These are phyloP conservation scores for Xylariaceae sp. DNA, from an alignment of 2,329 filamentous ascomycete species.

Conservation along the genomic window DNA sequence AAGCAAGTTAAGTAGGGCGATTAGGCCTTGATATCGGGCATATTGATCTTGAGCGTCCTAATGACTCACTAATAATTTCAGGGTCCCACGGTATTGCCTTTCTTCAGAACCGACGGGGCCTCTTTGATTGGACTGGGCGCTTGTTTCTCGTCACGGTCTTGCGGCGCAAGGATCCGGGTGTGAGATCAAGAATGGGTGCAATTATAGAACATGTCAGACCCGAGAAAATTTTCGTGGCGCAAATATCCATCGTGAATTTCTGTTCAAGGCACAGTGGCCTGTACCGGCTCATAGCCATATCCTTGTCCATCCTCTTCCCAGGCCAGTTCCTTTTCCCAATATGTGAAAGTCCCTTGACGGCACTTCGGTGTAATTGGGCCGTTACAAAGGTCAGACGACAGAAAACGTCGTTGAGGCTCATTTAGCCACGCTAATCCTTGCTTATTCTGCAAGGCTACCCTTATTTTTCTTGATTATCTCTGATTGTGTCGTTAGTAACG, in stretches of 20 bases:
- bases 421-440: slow-evolving; percentile 6
- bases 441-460: slow-evolving; percentile 6
- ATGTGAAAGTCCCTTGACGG: background rate
- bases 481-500: no score
- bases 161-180: slow-evolving; percentile 17
- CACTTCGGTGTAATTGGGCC: background rate
- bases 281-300: slow-evolving; percentile 8
- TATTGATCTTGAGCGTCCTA: slow-evolving; percentile 2
- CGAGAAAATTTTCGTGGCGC: slow-evolving; percentile 30
- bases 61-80: slow-evolving; percentile 16
- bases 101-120: background rate
- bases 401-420: slow-evolving; percentile 6
- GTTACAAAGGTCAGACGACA: slow-evolving; percentile 2
- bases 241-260: background rate
- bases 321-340: background rate
- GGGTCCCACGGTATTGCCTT: slow-evolving; percentile 5
- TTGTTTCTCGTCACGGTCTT: slow-evolving; percentile 13
- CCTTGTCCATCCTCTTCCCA: slow-evolving; percentile 4
- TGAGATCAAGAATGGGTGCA: slow-evolving; percentile 10
- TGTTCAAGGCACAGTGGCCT: slow-evolving; percentile 9
- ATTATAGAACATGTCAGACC: slow-evolving; percentile 29
- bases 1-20: no score
- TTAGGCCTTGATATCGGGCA: no score
- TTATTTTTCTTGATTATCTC: background rate
- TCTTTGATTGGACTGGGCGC: slow-evolving; percentile 19